phyloP scores from a whole-genome alignment of 768 basidiomycete species.

The Naematelia aurantialba region DNA sequence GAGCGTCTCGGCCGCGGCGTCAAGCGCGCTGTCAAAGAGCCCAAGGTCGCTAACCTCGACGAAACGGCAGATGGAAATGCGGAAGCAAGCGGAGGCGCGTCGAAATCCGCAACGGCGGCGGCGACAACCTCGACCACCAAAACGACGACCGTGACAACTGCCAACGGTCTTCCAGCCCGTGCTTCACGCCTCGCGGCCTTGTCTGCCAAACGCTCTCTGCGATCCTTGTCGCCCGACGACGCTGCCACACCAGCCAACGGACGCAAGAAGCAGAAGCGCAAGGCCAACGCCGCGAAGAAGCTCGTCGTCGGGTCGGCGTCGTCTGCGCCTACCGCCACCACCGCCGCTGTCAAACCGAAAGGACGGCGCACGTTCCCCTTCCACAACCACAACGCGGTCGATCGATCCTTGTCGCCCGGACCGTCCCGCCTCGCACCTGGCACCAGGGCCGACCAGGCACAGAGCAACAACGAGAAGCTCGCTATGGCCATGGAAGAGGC shows the following conservation, averaged over 20 bases:
- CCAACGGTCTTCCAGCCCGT: background rate
- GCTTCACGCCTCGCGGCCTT: background rate
- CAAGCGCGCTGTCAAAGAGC: background rate
- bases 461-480: conserved; percentile 6
- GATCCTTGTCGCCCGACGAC: background rate
- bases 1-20: background rate
- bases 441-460: background rate
- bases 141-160: too few species aligned
- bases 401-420: background rate
- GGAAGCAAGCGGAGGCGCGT: background rate
- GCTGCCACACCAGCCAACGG: background rate
- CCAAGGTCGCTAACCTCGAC: background rate
- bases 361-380: background rate
- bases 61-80: background rate
- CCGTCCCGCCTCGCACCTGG: background rate
- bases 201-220: background rate
- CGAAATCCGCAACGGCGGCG: too few species aligned
- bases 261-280: background rate
- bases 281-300: background rate
- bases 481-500: conserved; percentile 1
- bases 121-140: too few species aligned
- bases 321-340: background rate
- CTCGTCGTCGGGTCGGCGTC: background rate
- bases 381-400: background rate
- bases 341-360: background rate